These are phyloP conservation scores for Pythium monospermum DNA, from an alignment of 352 stramenopile genomes.

Conservation along the genomic window DNA sequence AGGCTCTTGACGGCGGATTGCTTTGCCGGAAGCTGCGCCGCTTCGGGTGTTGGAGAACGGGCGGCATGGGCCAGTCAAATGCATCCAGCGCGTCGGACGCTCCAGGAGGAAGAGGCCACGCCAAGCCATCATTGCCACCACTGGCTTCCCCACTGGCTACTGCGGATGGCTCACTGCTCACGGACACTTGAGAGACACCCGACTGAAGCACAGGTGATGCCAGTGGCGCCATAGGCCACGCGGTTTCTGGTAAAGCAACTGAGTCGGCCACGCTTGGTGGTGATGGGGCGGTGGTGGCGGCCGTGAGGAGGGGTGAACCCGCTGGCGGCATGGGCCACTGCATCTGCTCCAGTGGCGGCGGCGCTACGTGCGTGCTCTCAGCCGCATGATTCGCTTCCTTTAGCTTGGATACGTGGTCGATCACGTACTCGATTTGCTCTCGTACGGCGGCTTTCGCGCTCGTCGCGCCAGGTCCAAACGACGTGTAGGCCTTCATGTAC, in stretches of 20 bases:
- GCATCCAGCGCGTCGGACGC: not conserved
- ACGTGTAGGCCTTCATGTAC: constrained; percentile 65
- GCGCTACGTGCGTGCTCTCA: not conserved
- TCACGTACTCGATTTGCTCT: constrained; percentile 75
- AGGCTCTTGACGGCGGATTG: constrained; percentile 9
- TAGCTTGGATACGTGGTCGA: constrained; percentile 53
- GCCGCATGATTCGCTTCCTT: constrained; percentile 30
- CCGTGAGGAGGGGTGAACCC: not conserved
- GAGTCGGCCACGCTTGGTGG: not conserved
- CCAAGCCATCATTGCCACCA: not conserved
- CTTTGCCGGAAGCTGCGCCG: constrained; percentile 3
- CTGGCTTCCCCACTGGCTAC: too few species aligned
- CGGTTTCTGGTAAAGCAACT: not conserved
- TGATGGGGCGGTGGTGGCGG: not conserved
- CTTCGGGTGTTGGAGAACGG: constrained; percentile 2
- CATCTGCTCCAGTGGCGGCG: not conserved
- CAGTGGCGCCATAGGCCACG: constrained; percentile 17
- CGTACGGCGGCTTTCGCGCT: constrained; percentile 33
- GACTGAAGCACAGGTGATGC: not conserved
- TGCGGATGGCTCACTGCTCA: not conserved
- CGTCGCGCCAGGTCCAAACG: constrained; percentile 27
- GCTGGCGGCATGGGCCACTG: constrained; percentile 11
- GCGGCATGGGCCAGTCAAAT: constrained; percentile 19
- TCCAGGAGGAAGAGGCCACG: constrained; percentile 16
- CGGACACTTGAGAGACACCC: not conserved